These are phyloP conservation scores for Pyricularia sp. DNA, from an alignment of 2,329 filamentous ascomycete species.

Conservation along the genomic window DNA sequence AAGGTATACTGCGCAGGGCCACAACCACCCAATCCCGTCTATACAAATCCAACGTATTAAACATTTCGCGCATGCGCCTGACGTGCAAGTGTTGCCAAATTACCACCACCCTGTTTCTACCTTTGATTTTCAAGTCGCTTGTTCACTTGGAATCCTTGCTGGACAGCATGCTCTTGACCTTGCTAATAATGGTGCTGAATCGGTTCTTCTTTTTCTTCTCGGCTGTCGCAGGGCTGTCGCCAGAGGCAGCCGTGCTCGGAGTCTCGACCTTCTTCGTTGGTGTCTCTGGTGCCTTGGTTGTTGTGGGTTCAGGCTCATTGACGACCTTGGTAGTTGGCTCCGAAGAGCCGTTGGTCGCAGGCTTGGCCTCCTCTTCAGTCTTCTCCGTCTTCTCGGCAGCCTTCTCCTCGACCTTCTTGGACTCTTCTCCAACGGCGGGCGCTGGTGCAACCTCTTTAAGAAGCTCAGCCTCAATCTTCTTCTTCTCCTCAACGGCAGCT, in stretches of 20 bases:
- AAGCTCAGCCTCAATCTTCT: conserved; percentile 63
- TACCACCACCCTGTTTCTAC: not conserved
- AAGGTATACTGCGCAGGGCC: not conserved
- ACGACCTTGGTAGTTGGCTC: not conserved
- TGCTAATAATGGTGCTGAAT: conserved; percentile 52
- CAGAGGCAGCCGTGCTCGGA: conserved; percentile 19
- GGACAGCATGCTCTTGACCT: conserved; percentile 39
- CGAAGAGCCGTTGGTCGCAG: conserved; percentile 7
- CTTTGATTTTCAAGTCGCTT: not conserved
- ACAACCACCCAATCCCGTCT: not conserved
- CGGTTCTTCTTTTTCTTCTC: conserved; percentile 61
- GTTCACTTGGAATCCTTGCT: conserved; percentile 13
- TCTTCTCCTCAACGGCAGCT: conserved; percentile 66
- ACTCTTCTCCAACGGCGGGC: conserved; percentile 19
- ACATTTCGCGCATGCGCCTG: not conserved
- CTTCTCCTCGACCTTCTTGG: conserved; percentile 15
- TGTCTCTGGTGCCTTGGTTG: conserved; percentile 8
- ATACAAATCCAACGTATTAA: conserved; percentile 1
- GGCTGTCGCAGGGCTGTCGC: conserved; percentile 24
- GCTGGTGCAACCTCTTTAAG: conserved; percentile 49
- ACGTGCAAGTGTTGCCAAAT: not conserved
- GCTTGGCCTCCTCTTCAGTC: conserved; percentile 8
- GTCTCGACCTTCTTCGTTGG: conserved; percentile 10
- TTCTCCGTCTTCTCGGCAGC: conserved; percentile 15
- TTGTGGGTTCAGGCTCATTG: not conserved